Base-by-base conservation (phyloP, 2,329 filamentous ascomycete genomes). In the Fusarium guadeloupense region DNA sequence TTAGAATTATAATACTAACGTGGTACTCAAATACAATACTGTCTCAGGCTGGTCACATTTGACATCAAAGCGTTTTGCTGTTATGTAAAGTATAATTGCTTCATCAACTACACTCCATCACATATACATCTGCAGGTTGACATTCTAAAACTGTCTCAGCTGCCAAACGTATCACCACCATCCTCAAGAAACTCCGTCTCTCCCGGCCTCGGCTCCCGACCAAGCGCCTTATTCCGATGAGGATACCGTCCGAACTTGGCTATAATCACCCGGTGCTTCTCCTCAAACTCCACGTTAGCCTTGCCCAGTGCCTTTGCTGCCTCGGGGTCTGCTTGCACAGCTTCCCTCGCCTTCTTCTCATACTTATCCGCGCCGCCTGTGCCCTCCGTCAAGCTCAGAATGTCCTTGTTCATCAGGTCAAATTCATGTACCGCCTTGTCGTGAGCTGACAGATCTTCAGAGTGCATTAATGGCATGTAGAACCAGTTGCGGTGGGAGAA, bases 381-480 rank as follows among this genome's bases (percentile, higher is more conserved):
- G 1, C 73, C 71, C 2, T 59, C 59, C 52, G 69, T 54, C 65
- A 77, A 44, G 44, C 72, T 30, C 19, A 76, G 66, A 1, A 77
- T 62, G 26, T 80, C 77, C 2, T 53, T 58, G 21, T 62, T 62
- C 28, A 78, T 69, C 6, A 71, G 68, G 2, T 63, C 69, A 19
- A 76, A 72, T 17, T 75, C 70, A 6, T 64, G 59, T 0, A 73
- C 51, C 5, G 77, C 73, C 23, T 70, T 48, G 9, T 81, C 70
- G 52, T 87, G 85, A 4, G 75, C 71, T 0, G 72, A 66, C 1
- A 80, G 45, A 19, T 80, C 73, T 68, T 88, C 85, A 0, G 82
- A 82, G 70, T 89, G 87, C 78, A 84, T 80, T 6, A 89, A 71
- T 1, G 87, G 85, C 66, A 89, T 72, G 65, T 82, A 82, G 66